phyloP scores from a whole-genome alignment of 2,329 filamentous ascomycete species.

The Aspergillus luchuensis region DNA sequence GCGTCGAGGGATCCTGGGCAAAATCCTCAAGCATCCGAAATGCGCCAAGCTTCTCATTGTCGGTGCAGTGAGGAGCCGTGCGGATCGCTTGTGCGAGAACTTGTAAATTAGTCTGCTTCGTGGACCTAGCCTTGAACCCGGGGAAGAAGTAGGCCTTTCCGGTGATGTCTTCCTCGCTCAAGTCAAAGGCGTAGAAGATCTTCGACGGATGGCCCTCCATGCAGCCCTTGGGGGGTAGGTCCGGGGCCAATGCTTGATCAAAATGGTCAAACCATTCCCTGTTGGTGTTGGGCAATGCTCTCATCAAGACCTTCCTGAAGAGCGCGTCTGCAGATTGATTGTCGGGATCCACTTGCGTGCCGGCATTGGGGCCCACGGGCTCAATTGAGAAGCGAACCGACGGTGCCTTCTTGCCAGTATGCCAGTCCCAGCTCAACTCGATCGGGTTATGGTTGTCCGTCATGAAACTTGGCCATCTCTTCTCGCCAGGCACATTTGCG shows the following conservation, averaged over 20 bases:
- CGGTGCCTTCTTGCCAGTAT: background rate
- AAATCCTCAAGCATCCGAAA: constrained; percentile 2
- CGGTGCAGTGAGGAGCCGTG: constrained; percentile 1
- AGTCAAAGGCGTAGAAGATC: constrained; percentile 7
- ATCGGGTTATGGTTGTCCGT: constrained; percentile 7
- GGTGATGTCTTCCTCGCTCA: background rate
- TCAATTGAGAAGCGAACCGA: constrained; percentile 6
- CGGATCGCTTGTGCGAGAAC: background rate
- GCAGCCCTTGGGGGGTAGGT: background rate
- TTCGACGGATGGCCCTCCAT: constrained; percentile 6
- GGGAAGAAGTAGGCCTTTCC: constrained; percentile 10
- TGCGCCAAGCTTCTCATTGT: background rate
- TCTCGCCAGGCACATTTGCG: background rate
- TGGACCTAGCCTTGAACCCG: constrained; percentile 1
- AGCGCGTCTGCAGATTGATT: background rate
- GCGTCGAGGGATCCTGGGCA: background rate
- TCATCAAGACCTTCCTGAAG: background rate
- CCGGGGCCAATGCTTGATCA: background rate
- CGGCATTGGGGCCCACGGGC: background rate
- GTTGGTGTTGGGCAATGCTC: background rate
- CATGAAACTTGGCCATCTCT: constrained; percentile 8
- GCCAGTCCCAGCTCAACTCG: constrained; percentile 7
- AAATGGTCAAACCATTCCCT: constrained; percentile 4
- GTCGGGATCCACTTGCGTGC: background rate
- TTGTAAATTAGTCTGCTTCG: background rate